Evolutionary conservation across 345 rosid species (phyloP), one percentile per base, ranked within the genome.

Genomic region (Salix caprea): DNA sequence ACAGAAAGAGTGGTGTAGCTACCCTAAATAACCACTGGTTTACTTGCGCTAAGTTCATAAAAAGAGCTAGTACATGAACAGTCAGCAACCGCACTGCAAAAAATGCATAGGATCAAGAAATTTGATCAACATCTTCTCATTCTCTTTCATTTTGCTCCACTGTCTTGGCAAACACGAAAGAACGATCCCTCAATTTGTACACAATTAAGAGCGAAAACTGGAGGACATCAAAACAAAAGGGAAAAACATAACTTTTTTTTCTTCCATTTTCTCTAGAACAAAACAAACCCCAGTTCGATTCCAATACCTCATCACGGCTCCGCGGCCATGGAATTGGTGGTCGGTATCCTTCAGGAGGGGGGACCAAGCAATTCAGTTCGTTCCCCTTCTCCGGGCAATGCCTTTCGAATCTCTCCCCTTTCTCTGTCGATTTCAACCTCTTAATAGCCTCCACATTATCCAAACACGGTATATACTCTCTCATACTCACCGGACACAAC

Each of bases 261-360:
- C 7, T 7, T 56, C 7, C 44, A 30, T 23, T 26, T 32, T 30
- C 39, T 61, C 40, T 14, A 19, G 18, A 24, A 26, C 5, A 46
- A 73, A 50, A 62, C 32, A 69, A 69, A 70, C 2, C 7, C 39
- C 23, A 37, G 42, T 13, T 58, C 50, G 6, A 64, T 37, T 11
- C 72, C 65, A 71, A 36, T 76, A 95, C 99, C 98, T 96, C 97
- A 65, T 91, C 92, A 21, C 99, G 97, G 87, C 99, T 94, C 80
- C 74, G 82, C 8, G 99, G 99, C 99, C 99, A 96, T 0, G 95
- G 93, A 70, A 96, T 85, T 3, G 95, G 95, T 56, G 64, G 71
- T 71, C 84, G 84, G 81, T 96, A 96, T 13, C 95, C 94, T 72
- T 83, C 84, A 0, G 99, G 99, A 18, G 89, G 74, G 2, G 97